Evolutionary conservation across 208 protist species (phyloP).

Genomic region (Wallacemonas collosoma): DNA sequence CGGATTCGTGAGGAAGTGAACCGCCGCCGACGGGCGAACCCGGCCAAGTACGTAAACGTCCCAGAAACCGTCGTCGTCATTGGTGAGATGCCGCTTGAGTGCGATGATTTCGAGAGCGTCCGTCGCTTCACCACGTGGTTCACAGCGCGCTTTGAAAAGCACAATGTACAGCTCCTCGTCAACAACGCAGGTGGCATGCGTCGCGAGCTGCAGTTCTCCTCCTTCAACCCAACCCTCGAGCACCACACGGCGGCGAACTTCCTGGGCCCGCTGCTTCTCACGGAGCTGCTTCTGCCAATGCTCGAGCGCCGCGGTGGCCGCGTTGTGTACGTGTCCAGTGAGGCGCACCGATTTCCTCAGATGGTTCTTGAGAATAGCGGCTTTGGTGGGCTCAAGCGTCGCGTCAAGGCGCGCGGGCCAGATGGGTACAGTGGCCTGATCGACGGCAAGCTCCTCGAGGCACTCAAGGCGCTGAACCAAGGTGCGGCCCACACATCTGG

Average conservation of each 20-base stretch:
- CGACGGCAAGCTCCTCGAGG: slow-evolving; percentile 48
- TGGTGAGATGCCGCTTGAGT: slow-evolving; percentile 66
- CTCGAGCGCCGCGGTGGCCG: slow-evolving; percentile 70
- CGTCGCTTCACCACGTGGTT: slow-evolving; percentile 65
- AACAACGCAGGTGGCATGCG: slow-evolving; percentile 90
- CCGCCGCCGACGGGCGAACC: slow-evolving; percentile 25
- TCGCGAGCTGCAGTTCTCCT: slow-evolving; percentile 47
- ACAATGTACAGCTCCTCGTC: slow-evolving; percentile 82
- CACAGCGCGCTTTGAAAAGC: slow-evolving; percentile 32
- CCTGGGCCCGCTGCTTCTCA: slow-evolving; percentile 80
- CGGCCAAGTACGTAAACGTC: slow-evolving; percentile 36
- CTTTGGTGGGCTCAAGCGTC: not conserved
- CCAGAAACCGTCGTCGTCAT: slow-evolving; percentile 54
- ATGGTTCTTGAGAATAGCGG: slow-evolving; percentile 38
- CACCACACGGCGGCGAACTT: slow-evolving; percentile 87
- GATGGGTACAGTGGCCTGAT: slow-evolving; percentile 25
- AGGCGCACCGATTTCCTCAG: slow-evolving; percentile 77
- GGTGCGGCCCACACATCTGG: slow-evolving; percentile 38
- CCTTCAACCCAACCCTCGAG: slow-evolving; percentile 57
- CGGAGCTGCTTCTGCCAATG: slow-evolving; percentile 77
- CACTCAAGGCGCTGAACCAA: slow-evolving; percentile 67
- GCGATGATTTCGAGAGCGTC: slow-evolving; percentile 75
- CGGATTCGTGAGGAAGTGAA: slow-evolving; percentile 49
- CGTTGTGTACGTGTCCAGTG: slow-evolving; percentile 82
- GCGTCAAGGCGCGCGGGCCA: not conserved